Evolutionary conservation across 345 rosid species (phyloP).

Genomic region (Hibiscus tridactylites): DNA sequence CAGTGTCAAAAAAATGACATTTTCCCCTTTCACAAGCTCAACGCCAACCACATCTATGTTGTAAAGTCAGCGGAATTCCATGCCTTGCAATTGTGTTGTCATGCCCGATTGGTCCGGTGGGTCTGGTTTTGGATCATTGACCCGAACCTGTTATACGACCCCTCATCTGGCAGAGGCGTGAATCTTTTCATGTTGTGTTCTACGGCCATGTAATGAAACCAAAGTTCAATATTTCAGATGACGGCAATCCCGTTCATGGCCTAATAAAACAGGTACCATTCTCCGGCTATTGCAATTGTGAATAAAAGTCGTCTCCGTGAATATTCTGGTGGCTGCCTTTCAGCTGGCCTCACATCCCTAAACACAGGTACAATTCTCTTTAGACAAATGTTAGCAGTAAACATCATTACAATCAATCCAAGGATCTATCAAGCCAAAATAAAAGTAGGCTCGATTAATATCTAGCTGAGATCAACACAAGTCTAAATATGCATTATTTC

Average conservation of each 20-base stretch:
- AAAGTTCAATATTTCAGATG: slow-evolving; percentile 7
- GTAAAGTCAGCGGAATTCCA: slow-evolving; percentile 56
- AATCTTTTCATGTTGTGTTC: slow-evolving; percentile 55
- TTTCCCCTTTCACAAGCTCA: slow-evolving; percentile 38
- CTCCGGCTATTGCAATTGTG: slow-evolving; percentile 71
- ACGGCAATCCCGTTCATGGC: slow-evolving; percentile 8
- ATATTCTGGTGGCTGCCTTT: slow-evolving; percentile 51
- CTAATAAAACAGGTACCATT: slow-evolving; percentile 70
- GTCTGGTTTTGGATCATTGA: slow-evolving; percentile 35
- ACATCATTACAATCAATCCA: neutral
- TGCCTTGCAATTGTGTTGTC: slow-evolving; percentile 79
- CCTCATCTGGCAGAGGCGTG: slow-evolving; percentile 86
- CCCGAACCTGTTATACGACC: slow-evolving; percentile 36
- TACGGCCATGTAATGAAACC: slow-evolving; percentile 71
- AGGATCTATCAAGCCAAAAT: neutral
- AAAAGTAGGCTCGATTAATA: neutral
- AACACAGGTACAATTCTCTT: neutral
- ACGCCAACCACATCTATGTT: slow-evolving; percentile 35
- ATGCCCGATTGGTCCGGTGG: slow-evolving; percentile 53
- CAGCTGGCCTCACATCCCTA: slow-evolving; percentile 55
- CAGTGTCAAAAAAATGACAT: slow-evolving; percentile 43
- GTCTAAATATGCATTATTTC: neutral
- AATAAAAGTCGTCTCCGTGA: slow-evolving; percentile 58
- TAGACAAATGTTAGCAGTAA: neutral
- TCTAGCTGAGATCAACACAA: neutral